A percentile compares a stretch with the other conserved stretches of the same genome.
phyloP scores from a whole-genome alignment of 2,329 filamentous ascomycete genomes.

The Hymenoscyphus occultus region DNA sequence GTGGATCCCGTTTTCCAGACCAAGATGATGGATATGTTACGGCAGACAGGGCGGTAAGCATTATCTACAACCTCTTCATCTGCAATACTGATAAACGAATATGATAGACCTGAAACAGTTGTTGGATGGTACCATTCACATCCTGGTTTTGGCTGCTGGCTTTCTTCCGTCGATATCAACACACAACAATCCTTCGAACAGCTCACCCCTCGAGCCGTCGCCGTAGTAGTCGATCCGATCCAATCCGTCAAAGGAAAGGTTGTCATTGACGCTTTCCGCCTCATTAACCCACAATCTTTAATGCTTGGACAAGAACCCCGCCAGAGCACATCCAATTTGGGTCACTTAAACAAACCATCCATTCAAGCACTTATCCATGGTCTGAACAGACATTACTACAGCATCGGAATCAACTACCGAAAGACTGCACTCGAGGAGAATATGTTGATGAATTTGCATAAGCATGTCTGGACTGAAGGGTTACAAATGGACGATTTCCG shows the following conservation, averaged over 20 bases:
- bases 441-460: slow-evolving; percentile 99
- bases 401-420: slow-evolving; percentile 95
- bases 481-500: slow-evolving; percentile 96
- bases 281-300: slow-evolving; percentile 95
- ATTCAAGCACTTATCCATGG: slow-evolving; percentile 98
- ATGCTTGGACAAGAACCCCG: slow-evolving; percentile 98
- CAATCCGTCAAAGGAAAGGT: slow-evolving; percentile 99
- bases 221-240: slow-evolving; percentile 96
- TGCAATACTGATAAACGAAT: slow-evolving; percentile 14
- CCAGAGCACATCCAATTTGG: slow-evolving; percentile 95
- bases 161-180: slow-evolving; percentile 98
- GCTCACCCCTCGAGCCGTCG: slow-evolving; percentile 91
- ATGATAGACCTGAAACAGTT: slow-evolving; percentile 80
- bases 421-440: slow-evolving; percentile 98
- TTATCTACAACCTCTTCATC: slow-evolving; percentile 7
- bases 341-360: slow-evolving; percentile 98
- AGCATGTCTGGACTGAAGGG: slow-evolving; percentile 98
- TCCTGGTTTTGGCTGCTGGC: slow-evolving; percentile 98
- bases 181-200: slow-evolving; percentile 99
- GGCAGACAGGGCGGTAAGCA: slow-evolving; percentile 84
- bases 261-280: slow-evolving; percentile 96
- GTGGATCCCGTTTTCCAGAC: slow-evolving; percentile 98
- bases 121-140: slow-evolving; percentile 99
- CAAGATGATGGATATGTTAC: slow-evolving; percentile 99
- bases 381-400: slow-evolving; percentile 98